Evolutionary conservation across 2,329 filamentous ascomycete genomes (phyloP), one percentile per base, ranked within the genome.

Genomic region (Hirsutella rhossiliensis): DNA sequence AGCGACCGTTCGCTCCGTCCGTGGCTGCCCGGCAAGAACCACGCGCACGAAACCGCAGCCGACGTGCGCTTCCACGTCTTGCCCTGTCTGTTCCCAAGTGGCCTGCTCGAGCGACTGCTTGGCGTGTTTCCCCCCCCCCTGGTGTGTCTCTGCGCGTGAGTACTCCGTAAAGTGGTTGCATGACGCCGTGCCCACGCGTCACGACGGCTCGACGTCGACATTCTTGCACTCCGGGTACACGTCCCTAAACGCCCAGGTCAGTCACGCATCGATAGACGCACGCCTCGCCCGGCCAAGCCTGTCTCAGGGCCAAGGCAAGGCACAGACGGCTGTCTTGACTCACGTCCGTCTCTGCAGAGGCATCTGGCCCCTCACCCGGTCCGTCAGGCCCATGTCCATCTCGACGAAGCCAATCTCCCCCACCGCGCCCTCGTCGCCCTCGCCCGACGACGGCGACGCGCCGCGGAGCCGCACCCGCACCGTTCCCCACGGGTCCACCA

Each of bases 401-500:
- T 78, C 71, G 0, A 75, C 73, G 23, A 78, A 64, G 9, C 72
- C 75, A 47, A 80, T 60, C 51, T 73, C 65, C 15, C 68, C 62
- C 3, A 61, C 56, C 11, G 62, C 60, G 2, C 61, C 62, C n/a
- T 69, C 67, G 45, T 63, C 58, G 12, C 60, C 63, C 7, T 64
- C 52, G 54, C 50, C 68, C 46, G 34, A 48, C 62, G 37, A 68
- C 64, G 17, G 65, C 67, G n/a, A 70, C 70, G 70, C 70, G 1
- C 78, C 80, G 36, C 71, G 72, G 56, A 82, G 70, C 56, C 82
- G 72, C 4, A 81, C 73, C 36, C 87, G 58, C 1, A 96, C 74
- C 45, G 76, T 73, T 0, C 90, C 90, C 87, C 88, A 95, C 0
- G 90, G 89, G 59, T 86, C 82, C 23, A 96, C 73, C 40, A 94